These are phyloP conservation scores for Cordyceps pruinosa DNA, from an alignment of 2,329 filamentous ascomycete species.

Conservation along the genomic window DNA sequence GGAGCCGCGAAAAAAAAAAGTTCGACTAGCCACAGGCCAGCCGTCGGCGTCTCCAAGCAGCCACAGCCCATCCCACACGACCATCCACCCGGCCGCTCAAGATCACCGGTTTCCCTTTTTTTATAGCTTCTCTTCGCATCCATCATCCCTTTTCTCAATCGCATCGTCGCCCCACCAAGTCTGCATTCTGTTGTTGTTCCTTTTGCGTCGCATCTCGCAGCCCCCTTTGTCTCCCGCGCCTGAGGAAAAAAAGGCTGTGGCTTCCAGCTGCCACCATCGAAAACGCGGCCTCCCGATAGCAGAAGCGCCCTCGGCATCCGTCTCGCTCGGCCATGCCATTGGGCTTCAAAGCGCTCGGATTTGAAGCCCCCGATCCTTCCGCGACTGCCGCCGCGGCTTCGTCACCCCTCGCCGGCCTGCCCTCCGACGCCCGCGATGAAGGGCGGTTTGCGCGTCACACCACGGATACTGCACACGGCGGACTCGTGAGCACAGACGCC, in stretches of 20 bases:
- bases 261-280: not conserved
- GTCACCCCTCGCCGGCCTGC: slow-evolving; percentile 1
- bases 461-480: slow-evolving; percentile 22
- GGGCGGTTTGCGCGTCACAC: slow-evolving; percentile 20
- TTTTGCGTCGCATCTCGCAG: not conserved
- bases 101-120: not conserved
- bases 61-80: not conserved
- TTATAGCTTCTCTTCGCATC: not conserved
- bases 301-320: not conserved
- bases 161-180: not conserved
- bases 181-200: not conserved
- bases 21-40: slow-evolving; percentile 5
- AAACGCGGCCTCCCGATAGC: not conserved
- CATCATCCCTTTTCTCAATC: slow-evolving; percentile 2
- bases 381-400: slow-evolving; percentile 11
- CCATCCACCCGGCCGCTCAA: not conserved
- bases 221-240: not conserved
- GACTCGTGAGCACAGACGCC: slow-evolving; percentile 21
- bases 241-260: too few species aligned
- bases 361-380: slow-evolving; percentile 12
- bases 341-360: slow-evolving; percentile 12
- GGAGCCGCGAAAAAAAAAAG: slow-evolving; percentile 13
- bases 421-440: slow-evolving; percentile 27
- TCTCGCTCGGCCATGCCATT: slow-evolving; percentile 10
- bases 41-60: slow-evolving; percentile 1